Evolutionary conservation across 129 eudicot genomes (phyloP).

Genomic region (Centrapalus pauciflorus): DNA sequence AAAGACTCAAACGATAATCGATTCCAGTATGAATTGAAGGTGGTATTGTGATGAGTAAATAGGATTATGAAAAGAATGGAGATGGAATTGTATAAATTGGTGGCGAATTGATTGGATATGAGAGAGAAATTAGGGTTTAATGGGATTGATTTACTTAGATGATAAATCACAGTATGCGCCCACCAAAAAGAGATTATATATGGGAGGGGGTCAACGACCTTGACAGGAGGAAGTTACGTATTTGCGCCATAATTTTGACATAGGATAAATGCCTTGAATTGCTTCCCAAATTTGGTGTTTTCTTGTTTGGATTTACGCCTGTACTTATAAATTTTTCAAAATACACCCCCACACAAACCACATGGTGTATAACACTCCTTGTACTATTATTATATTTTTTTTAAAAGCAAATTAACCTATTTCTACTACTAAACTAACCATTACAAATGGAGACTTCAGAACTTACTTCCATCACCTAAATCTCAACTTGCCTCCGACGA

Average conservation of each 20-base stretch:
- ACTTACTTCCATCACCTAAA: too few species aligned
- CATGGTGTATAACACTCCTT: background rate
- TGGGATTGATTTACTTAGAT: background rate
- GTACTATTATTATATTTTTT: too few species aligned
- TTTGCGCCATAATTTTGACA: background rate
- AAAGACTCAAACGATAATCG: too few species aligned
- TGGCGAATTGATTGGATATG: slow-evolving; percentile 12
- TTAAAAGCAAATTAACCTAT: too few species aligned
- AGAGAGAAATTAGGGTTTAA: slow-evolving; percentile 23
- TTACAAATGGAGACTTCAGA: too few species aligned
- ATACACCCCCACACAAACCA: background rate
- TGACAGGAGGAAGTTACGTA: background rate
- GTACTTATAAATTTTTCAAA: background rate
- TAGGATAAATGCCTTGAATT: background rate
- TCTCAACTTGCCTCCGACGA: too few species aligned
- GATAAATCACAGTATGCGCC: slow-evolving; percentile 1
- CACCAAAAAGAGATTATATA: background rate
- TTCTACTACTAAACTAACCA: too few species aligned
- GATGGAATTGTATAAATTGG: slow-evolving; percentile 4
- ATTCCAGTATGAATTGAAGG: too few species aligned
- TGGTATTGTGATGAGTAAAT: background rate
- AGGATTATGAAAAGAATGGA: background rate
- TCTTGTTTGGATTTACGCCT: background rate
- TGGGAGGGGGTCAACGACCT: slow-evolving; percentile 3
- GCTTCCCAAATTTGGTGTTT: background rate